These are phyloP conservation scores for Porodaedalea pini DNA, from an alignment of 1,284 basidiomycete species.

Conservation along the genomic window DNA sequence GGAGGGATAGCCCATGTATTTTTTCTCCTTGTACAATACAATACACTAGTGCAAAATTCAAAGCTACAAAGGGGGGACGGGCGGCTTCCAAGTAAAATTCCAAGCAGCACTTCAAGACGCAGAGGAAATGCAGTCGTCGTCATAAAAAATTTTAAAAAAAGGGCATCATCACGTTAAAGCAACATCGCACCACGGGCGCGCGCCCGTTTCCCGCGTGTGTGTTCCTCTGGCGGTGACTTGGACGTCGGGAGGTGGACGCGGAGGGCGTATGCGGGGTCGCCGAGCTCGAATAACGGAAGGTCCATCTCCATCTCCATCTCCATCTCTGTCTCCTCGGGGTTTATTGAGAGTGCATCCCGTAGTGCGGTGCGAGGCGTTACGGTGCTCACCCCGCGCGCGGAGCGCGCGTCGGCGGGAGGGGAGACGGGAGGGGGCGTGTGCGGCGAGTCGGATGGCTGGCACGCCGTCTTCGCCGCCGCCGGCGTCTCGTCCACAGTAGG, in stretches of 20 bases:
- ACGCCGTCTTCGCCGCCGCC: not conserved
- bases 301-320: not conserved
- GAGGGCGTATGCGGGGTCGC: not conserved
- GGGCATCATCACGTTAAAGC: too few species aligned
- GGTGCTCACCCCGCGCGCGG: too few species aligned
- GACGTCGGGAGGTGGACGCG: not conserved
- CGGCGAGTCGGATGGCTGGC: not conserved
- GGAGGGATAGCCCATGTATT: too few species aligned
- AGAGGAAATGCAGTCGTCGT: too few species aligned
- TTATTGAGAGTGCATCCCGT: too few species aligned
- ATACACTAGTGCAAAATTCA: too few species aligned
- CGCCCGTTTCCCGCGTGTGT: not conserved
- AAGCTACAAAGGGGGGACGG: too few species aligned
- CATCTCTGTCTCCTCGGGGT: not conserved
- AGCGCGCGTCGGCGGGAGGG: not conserved
- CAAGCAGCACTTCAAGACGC: too few species aligned
- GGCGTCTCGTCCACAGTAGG: not conserved
- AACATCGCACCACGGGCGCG: not conserved
- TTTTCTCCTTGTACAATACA: too few species aligned
- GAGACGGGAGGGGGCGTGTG: not conserved
- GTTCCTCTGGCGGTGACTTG: not conserved
- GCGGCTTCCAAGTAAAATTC: too few species aligned
- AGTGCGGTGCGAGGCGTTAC: too few species aligned
- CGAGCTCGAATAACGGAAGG: slow-evolving; percentile 1
- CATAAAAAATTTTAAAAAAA: too few species aligned